phyloP scores from a whole-genome alignment of 306 rosid genomes.

The Erythrophleum fordii region DNA sequence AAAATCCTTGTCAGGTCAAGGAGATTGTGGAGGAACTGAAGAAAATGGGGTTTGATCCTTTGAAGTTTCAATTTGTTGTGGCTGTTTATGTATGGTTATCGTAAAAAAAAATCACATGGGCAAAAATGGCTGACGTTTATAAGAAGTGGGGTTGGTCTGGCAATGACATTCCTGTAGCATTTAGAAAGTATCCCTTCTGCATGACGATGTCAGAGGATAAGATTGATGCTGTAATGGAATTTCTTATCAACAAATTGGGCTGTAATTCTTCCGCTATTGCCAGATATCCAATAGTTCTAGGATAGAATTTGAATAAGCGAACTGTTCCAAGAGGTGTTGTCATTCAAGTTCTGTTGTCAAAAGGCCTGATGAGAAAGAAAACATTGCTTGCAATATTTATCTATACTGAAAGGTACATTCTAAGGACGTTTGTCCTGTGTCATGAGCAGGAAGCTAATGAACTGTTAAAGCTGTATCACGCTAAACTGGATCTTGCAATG shows the following conservation, averaged over 20 bases:
- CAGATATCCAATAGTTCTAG: not conserved
- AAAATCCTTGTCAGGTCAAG: not conserved
- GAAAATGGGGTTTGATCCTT: not conserved
- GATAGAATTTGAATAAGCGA: not conserved
- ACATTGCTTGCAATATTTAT: not conserved
- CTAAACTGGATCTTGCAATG: conserved; percentile 19
- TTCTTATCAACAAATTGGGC: not conserved
- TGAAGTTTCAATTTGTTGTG: not conserved
- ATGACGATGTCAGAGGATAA: not conserved
- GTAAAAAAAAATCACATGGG: not conserved
- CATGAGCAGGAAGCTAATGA: conserved; percentile 38
- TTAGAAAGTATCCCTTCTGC: not conserved
- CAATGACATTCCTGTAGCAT: not conserved
- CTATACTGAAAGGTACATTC: not conserved
- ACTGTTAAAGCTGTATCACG: conserved; percentile 35
- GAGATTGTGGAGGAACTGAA: not conserved
- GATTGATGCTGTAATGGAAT: not conserved
- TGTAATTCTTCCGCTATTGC: not conserved
- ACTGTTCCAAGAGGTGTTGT: not conserved
- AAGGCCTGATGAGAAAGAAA: not conserved
- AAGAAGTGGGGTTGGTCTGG: conserved; percentile 34
- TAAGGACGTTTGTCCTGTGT: conserved; percentile 4
- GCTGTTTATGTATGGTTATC: not conserved
- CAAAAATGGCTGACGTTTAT: not conserved
- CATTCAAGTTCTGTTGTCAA: not conserved